Conservation (phyloP, 1,284 basidiomycete species). For the Trichosporon ovoides region DNA sequence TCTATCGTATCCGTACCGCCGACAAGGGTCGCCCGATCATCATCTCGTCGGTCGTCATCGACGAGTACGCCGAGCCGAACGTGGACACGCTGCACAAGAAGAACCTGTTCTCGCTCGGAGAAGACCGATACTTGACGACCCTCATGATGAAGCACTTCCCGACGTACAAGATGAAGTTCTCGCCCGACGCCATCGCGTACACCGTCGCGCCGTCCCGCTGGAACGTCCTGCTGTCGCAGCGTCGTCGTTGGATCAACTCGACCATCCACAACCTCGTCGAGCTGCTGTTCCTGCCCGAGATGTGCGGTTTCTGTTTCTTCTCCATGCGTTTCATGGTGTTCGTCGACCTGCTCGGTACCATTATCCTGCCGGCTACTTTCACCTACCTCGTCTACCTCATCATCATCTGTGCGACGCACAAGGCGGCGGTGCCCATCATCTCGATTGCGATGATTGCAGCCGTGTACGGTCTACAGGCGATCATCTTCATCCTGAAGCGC, state of each 20-base stretch:
- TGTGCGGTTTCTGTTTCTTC: constrained; percentile 97
- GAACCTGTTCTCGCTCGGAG: constrained; percentile 91
- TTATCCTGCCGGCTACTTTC: constrained; percentile 84
- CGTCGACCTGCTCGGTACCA: constrained; percentile 69
- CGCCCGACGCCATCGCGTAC: constrained; percentile 84
- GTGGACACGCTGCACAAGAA: constrained; percentile 93
- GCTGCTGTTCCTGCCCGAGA: constrained; percentile 82
- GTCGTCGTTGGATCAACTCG: constrained; percentile 99
- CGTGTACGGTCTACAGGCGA: constrained; percentile 70
- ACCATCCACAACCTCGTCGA: constrained; percentile 96
- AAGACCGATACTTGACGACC: constrained; percentile 96
- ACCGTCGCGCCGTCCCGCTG: constrained; percentile 90
- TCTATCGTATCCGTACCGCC: constrained; percentile 90
- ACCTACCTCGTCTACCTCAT: constrained; percentile 86
- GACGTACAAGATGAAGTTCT: constrained; percentile 92
- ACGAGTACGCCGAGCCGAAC: constrained; percentile 90
- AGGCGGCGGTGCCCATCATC: constrained; percentile 72
- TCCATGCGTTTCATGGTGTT: constrained; percentile 98
- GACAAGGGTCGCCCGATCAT: constrained; percentile 96
- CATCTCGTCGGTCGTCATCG: constrained; percentile 91
- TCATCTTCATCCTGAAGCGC: constrained; percentile 93
- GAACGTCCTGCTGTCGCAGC: constrained; percentile 91
- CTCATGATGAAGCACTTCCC: constrained; percentile 95
- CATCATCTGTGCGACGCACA: constrained; percentile 65
- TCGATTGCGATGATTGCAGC: constrained; percentile 84